Conservation (phyloP, 495 filamentous ascomycete genomes). For the Penicillium egyptiacum region DNA sequence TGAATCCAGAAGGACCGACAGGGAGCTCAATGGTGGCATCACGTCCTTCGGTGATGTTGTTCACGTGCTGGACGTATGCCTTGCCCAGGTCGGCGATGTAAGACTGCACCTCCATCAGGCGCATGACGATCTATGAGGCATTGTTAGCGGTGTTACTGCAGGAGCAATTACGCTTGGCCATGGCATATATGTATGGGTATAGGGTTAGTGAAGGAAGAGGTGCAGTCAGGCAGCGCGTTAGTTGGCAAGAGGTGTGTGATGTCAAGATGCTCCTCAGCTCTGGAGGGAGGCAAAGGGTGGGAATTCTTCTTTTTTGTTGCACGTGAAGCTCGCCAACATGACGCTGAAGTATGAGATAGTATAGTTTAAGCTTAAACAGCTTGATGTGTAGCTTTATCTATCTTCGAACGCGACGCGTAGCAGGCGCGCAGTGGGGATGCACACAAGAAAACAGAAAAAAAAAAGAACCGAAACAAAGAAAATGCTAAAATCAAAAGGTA, state of each 20-base stretch:
- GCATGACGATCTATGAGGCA: slow-evolving; percentile 62
- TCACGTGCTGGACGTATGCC: slow-evolving; percentile 81
- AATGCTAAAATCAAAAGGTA: slow-evolving; percentile 5
- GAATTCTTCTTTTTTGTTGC: background rate
- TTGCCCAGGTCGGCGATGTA: slow-evolving; percentile 71
- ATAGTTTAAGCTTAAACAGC: slow-evolving; percentile 5
- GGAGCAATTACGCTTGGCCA: background rate
- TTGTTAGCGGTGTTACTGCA: slow-evolving; percentile 16
- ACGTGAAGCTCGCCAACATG: background rate
- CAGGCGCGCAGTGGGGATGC: slow-evolving; percentile 20
- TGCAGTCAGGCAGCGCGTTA: background rate
- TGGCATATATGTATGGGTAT: background rate
- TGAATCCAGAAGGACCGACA: slow-evolving; percentile 49
- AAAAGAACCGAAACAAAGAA: slow-evolving; percentile 8
- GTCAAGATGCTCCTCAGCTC: background rate
- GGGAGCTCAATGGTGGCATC: slow-evolving; percentile 50
- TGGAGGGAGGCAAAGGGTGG: background rate
- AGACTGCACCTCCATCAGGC: slow-evolving; percentile 69
- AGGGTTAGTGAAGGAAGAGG: background rate
- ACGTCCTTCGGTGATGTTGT: slow-evolving; percentile 70
- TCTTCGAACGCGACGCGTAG: slow-evolving; percentile 24
- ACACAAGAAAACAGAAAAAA: slow-evolving; percentile 20
- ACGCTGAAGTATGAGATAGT: background rate
- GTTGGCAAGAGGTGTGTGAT: background rate
- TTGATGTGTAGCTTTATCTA: slow-evolving; percentile 14